Percentiles rank a stretch among this genome's conserved stretches.
Conservation (phyloP, 768 basidiomycete species). For the Cystofilobasidium ferigula region DNA sequence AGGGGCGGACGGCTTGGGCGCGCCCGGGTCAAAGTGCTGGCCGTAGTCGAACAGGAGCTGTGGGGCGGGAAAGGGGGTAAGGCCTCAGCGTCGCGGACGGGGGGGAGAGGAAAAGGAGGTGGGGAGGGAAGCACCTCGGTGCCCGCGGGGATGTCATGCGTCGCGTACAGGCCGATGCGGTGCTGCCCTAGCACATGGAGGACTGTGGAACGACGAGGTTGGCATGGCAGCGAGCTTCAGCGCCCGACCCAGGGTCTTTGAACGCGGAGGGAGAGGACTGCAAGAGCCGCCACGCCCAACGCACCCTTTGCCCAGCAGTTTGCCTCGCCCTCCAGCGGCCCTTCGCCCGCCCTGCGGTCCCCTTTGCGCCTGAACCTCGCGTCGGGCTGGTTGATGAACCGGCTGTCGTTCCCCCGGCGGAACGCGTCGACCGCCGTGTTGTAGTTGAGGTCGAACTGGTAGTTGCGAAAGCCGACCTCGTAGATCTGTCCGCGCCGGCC, state of each 20-base stretch:
- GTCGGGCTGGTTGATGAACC: conserved; percentile 25
- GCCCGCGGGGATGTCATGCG: background rate
- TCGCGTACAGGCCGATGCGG: conserved; percentile 19
- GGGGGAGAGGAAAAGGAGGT: background rate
- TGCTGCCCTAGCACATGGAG: conserved; percentile 19
- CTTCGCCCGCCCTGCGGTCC: background rate
- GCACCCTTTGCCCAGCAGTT: conserved; percentile 7
- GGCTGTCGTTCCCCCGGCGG: conserved; percentile 4
- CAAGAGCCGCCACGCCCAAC: too few relatives aligned
- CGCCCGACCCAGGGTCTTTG: background rate
- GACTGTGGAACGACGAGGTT: conserved; percentile 3
- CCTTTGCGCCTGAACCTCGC: background rate
- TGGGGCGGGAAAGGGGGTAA: too few relatives aligned
- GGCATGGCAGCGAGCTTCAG: background rate
- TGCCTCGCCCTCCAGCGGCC: background rate
- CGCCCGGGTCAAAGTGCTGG: conserved; percentile 1
- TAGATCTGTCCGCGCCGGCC: conserved; percentile 13
- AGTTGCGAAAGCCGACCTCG: conserved; percentile 13
- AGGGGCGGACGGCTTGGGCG: too few relatives aligned
- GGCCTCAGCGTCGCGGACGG: background rate
- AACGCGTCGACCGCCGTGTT: conserved; percentile 12
- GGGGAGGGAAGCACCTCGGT: background rate
- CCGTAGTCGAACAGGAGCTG: conserved; percentile 25
- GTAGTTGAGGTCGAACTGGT: conserved; percentile 22
- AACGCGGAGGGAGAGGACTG: too few relatives aligned